These are phyloP conservation scores for Serendipita sp. DNA, from an alignment of 768 basidiomycete genomes.

Conservation along the genomic window DNA sequence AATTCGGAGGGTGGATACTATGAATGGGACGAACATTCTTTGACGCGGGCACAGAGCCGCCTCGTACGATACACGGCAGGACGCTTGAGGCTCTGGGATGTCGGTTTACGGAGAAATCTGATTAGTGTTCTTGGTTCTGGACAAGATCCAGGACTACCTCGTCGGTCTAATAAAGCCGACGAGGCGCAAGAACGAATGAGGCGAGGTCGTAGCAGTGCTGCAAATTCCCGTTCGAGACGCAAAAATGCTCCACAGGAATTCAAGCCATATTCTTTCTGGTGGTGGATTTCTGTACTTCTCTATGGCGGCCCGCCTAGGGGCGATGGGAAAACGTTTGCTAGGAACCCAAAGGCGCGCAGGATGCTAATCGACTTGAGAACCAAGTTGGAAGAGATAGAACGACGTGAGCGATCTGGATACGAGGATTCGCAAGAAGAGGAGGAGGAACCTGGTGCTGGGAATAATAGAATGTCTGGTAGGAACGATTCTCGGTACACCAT, in stretches of 20 bases:
- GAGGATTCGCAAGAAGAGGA: background rate
- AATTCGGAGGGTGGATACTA: background rate
- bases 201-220: background rate
- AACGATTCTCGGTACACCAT: background rate
- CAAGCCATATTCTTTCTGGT: background rate
- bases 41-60: conserved; percentile 47
- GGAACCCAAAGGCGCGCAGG: conserved; percentile 51
- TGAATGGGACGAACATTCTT: conserved; percentile 37
- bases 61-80: conserved; percentile 50
- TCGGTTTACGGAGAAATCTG: conserved; percentile 52
- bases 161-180: conserved; percentile 41
- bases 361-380: conserved; percentile 49
- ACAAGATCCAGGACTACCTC: conserved; percentile 33
- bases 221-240: conserved; percentile 7
- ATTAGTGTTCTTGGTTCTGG: background rate
- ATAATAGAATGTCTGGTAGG: background rate
- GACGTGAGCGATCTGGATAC: conserved; percentile 11
- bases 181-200: conserved; percentile 40
- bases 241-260: background rate
- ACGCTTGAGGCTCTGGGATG: conserved; percentile 46
- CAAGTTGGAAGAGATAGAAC: conserved; percentile 44
- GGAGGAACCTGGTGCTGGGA: background rate
- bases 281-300: background rate
- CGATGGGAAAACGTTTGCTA: conserved; percentile 51
- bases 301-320: conserved; percentile 30